Evolutionary conservation across 1,284 basidiomycete species (phyloP), one percentile per base, ranked within the genome.

Genomic region (Pterula multifida): DNA sequence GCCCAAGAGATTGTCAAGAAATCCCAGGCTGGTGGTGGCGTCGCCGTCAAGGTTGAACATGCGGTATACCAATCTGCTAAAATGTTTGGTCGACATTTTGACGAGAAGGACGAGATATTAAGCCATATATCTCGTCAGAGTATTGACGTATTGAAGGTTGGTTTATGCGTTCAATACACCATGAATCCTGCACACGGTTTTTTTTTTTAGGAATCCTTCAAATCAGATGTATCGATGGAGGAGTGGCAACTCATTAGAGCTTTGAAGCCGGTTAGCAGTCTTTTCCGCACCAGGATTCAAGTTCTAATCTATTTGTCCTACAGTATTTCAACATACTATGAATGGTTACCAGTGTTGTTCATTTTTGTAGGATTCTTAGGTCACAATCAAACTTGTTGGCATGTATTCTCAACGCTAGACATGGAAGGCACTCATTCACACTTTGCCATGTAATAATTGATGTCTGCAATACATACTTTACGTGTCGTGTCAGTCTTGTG

Each of bases 31-130:
- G 95, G 93, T 61, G 95, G 79, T 53, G 95, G 95, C 65, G 95
- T 98, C 17, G 96, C 96, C 0, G 90, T 98, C 63, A 98, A 98
- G 76, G 97, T 98, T 56, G 96, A 99, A 65, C 89, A 96, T 62
- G 93, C 93, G 1, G 85, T 93, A 3, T 94, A 98, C 68, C 90
- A 98, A 68, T 88, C 89, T 35, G 84, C 93, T 13, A 95, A 94
- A 70, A 89, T 92, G 78, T 96, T 87, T 61, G 92, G 92, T 3
- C 79, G 88, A 52, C 90, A 92, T 65, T 96, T 99, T 63, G 92
- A 96, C 63, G 94, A 98, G 49, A 91, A 92, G 66, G 95, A 98
- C 65, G 92, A 96, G 59, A 66, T 98, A 36, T 76, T 95, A 50
- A 94, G 91, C 53, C 85, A 90, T 55, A 88, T 98, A 63, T 86